Evolutionary conservation across 2,329 filamentous ascomycete species (phyloP).

Genomic region (Aspergillus tamarii): DNA sequence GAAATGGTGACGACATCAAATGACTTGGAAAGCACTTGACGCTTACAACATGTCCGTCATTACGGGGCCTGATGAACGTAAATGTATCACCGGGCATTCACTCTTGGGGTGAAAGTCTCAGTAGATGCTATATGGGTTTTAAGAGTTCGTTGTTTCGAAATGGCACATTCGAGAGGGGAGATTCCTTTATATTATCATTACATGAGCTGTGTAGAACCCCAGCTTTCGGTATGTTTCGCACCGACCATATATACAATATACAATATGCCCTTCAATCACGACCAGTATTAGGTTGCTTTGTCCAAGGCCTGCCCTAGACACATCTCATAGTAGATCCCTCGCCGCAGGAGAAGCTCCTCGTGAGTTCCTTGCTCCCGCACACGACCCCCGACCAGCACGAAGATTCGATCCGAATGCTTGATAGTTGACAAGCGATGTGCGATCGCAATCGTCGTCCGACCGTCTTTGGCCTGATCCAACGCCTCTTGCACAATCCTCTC

Average conservation of each 20-base stretch:
- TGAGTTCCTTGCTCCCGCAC: conserved; percentile 48
- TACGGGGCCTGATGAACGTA: not conserved
- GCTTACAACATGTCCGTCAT: not conserved
- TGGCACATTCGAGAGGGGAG: not conserved
- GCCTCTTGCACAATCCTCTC: conserved; percentile 31
- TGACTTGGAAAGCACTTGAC: not conserved
- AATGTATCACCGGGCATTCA: not conserved
- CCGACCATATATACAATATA: not conserved
- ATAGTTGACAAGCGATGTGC: conserved; percentile 46
- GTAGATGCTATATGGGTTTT: not conserved
- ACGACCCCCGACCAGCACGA: conserved; percentile 44
- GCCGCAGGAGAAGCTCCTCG: conserved; percentile 38
- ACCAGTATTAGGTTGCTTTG: not conserved
- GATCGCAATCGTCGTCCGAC: conserved; percentile 39
- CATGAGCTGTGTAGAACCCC: not conserved
- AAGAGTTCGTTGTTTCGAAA: not conserved
- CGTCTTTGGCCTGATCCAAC: conserved; percentile 18
- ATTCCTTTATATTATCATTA: not conserved
- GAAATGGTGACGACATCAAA: not conserved
- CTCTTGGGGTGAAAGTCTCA: not conserved
- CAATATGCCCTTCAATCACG: not conserved
- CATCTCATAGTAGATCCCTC: conserved; percentile 9
- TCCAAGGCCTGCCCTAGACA: conserved; percentile 10
- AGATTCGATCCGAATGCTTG: conserved; percentile 26
- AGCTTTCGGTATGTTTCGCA: not conserved